These are phyloP conservation scores for Wickerhamomyces subpelliculosus DNA, from an alignment of 805 yeast species.

Conservation along the genomic window DNA sequence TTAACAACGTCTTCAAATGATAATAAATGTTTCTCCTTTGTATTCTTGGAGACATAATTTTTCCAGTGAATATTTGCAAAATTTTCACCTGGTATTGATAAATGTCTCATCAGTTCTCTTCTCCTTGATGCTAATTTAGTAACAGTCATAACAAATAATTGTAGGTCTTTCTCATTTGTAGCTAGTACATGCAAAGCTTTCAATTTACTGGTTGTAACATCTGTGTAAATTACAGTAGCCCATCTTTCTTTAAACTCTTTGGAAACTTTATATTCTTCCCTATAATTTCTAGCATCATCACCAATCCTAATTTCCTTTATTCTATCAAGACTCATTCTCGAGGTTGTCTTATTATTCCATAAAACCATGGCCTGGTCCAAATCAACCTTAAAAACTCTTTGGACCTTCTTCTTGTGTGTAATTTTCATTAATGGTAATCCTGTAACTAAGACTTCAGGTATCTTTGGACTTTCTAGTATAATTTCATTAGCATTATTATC, in stretches of 20 bases:
- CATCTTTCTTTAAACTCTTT: slow-evolving; percentile 59
- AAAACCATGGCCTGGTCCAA: slow-evolving; percentile 43
- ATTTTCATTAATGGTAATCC: slow-evolving; percentile 64
- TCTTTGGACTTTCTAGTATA: slow-evolving; percentile 25
- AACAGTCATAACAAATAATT: slow-evolving; percentile 48
- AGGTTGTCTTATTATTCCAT: slow-evolving; percentile 48
- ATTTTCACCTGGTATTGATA: slow-evolving; percentile 55
- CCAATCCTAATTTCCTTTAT: slow-evolving; percentile 57
- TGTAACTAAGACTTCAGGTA: slow-evolving; percentile 40
- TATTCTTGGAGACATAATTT: slow-evolving; percentile 34
- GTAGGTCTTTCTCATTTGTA: slow-evolving; percentile 39
- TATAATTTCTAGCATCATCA: slow-evolving; percentile 70
- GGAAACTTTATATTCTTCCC: slow-evolving; percentile 78
- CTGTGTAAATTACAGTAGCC: slow-evolving; percentile 74
- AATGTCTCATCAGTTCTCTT: slow-evolving; percentile 53
- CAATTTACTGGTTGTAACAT: slow-evolving; percentile 51
- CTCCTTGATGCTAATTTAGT: slow-evolving; percentile 49
- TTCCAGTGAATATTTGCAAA: slow-evolving; percentile 65
- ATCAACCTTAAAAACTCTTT: slow-evolving; percentile 50
- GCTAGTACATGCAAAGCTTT: slow-evolving; percentile 81
- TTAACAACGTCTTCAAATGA: slow-evolving; percentile 62
- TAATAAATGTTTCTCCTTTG: slow-evolving; percentile 30
- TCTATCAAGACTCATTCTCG: slow-evolving; percentile 48
- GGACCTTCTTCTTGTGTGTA: slow-evolving; percentile 62
- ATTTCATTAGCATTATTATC: slow-evolving; percentile 6